Conservation (phyloP, 2,329 filamentous ascomycete species). For the Curvularia lunata region DNA sequence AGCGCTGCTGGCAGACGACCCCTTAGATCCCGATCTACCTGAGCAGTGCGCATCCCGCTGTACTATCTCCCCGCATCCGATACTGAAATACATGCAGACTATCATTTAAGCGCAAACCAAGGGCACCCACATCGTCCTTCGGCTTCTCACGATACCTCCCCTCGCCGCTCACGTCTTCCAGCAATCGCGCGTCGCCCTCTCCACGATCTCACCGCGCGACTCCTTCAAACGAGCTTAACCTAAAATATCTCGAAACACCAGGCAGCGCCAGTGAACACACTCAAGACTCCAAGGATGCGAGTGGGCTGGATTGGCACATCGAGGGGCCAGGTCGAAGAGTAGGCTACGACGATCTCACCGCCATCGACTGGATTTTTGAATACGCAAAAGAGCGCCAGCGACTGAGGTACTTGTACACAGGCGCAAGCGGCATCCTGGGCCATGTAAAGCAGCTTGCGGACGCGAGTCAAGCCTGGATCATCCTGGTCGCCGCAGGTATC, state of each 20-base stretch:
- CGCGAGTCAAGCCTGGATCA: slow-evolving; percentile 88
- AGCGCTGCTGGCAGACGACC: slow-evolving; percentile 61
- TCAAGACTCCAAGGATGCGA: slow-evolving; percentile 54
- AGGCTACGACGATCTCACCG: slow-evolving; percentile 93
- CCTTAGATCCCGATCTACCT: slow-evolving; percentile 58
- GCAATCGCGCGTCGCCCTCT: slow-evolving; percentile 40
- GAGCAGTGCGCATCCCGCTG: slow-evolving; percentile 48
- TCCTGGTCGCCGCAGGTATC: slow-evolving; percentile 84
- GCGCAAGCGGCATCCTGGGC: slow-evolving; percentile 73
- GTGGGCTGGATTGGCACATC: slow-evolving; percentile 77
- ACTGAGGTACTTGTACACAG: slow-evolving; percentile 74
- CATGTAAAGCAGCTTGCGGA: slow-evolving; percentile 77
- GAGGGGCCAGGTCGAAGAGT: slow-evolving; percentile 89
- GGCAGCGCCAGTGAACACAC: slow-evolving; percentile 47
- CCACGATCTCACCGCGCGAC: slow-evolving; percentile 33
- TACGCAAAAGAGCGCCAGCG: slow-evolving; percentile 95
- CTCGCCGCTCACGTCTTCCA: slow-evolving; percentile 43
- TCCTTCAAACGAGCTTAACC: slow-evolving; percentile 49
- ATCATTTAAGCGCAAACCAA: slow-evolving; percentile 76
- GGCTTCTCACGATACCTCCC: slow-evolving; percentile 55
- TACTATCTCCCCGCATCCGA: not conserved
- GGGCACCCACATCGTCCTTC: slow-evolving; percentile 50
- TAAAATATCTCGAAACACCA: slow-evolving; percentile 52
- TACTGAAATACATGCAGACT: slow-evolving; percentile 48
- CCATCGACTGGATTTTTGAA: slow-evolving; percentile 99